Evolutionary conservation across 495 filamentous ascomycete genomes (phyloP).

Genomic region (Penicillium roqueforti): DNA sequence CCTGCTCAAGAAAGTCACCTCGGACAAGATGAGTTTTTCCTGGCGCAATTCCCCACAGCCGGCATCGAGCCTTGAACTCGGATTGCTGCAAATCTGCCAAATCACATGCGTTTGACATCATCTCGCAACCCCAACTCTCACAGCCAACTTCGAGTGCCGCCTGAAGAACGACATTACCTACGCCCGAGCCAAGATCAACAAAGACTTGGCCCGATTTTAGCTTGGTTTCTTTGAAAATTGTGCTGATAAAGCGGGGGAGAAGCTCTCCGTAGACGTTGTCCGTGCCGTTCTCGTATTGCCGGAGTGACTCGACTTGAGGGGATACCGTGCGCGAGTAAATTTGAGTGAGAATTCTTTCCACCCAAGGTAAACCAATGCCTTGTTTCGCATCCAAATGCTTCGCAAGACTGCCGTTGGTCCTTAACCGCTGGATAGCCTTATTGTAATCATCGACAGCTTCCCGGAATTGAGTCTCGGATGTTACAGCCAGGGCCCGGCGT

Average conservation of each 20-base stretch:
- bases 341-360: slow-evolving; percentile 80
- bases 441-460: slow-evolving; percentile 74
- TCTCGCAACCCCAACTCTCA: slow-evolving; percentile 94
- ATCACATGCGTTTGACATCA: slow-evolving; percentile 82
- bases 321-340: slow-evolving; percentile 90
- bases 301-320: slow-evolving; percentile 73
- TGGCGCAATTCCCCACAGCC: slow-evolving; percentile 79
- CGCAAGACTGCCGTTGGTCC: slow-evolving; percentile 61
- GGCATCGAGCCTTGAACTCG: slow-evolving; percentile 79
- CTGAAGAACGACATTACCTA: slow-evolving; percentile 92
- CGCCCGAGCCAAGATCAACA: slow-evolving; percentile 90
- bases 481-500: slow-evolving; percentile 60
- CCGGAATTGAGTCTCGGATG: slow-evolving; percentile 63
- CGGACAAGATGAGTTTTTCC: slow-evolving; percentile 76
- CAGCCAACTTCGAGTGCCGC: slow-evolving; percentile 91
- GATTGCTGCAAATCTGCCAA: slow-evolving; percentile 80
- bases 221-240: slow-evolving; percentile 71
- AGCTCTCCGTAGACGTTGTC: slow-evolving; percentile 95
- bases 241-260: slow-evolving; percentile 74
- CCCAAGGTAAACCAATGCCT: slow-evolving; percentile 61
- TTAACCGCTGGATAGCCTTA: slow-evolving; percentile 52
- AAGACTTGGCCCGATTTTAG: slow-evolving; percentile 80
- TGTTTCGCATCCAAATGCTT: slow-evolving; percentile 63
- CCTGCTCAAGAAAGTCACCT: slow-evolving; percentile 78
- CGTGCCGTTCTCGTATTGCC: slow-evolving; percentile 77